Evolutionary conservation across 352 stramenopile genomes (phyloP), one percentile per base, ranked within the genome.

Genomic region (Proteromonas lacertae): DNA sequence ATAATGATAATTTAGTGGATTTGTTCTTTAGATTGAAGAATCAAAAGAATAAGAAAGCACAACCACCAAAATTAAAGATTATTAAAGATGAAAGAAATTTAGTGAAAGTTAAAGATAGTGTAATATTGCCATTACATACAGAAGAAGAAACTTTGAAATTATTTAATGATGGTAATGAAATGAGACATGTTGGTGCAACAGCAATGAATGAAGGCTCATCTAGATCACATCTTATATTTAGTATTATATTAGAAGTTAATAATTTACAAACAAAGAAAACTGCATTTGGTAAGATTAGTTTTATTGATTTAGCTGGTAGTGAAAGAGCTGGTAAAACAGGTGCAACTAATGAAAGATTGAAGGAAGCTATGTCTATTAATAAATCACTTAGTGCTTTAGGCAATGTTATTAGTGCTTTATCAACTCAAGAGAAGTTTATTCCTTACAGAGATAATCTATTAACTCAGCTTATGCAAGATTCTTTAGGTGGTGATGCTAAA

Each of bases 201-300:
- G 79, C 79, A 52, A 83, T 86, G 71, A 84, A 87, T 51, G 66
- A 65, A 33, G 69, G 79, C 42, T 77, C 59, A 45, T 71, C 55
- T 40, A 62, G 68, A 34, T 80, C 60, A 25, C 71, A 87, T 56
- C 71, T 57, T 31, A 64, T 87, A 24, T 78, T 86, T 40, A 69
- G 62, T 14, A 47, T 86, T 21, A 41, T 81, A 8, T 49, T 83
- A 4, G 59, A 83, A 36, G 72, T 60, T 45, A 74, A 69, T 45
- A 75, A 83, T 45, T 50, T 64, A 66, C 42, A 64, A 1, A 79
- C 67, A 4, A 76, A 80, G 36, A 52, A 64, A 34, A 54, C 30
- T 3, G 41, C 30, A 1, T 38, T 32, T 24, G 59, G 52, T 36
- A 64, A 63, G 32, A 32, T 65, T 4, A 54, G 47, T 1, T 42